A percentile compares a stretch with the other conserved stretches of the same genome.
Conservation (phyloP, 495 filamentous ascomycete genomes). For the Penicillium simplicissimum region DNA sequence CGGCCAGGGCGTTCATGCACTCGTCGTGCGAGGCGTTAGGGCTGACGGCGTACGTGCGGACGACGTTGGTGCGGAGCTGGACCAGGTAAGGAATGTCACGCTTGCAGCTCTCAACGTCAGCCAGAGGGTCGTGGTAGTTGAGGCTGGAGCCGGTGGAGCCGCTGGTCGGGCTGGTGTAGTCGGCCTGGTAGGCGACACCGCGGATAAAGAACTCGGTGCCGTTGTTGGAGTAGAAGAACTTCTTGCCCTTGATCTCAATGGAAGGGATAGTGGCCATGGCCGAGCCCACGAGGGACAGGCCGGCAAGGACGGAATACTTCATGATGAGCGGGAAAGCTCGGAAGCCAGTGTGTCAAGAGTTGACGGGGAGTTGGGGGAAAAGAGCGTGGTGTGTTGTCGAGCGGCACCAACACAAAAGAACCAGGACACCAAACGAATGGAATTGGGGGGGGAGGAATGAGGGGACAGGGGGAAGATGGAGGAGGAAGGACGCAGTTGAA, state of each 20-base stretch:
- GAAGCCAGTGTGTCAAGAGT: constrained; percentile 10
- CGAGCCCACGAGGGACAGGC: constrained; percentile 51
- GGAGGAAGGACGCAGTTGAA: constrained; percentile 15
- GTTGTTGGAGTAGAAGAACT: constrained; percentile 76
- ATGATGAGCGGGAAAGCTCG: constrained; percentile 30
- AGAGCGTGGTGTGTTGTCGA: constrained; percentile 10
- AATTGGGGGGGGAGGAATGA: constrained; percentile 2
- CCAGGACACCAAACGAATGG: constrained; percentile 11
- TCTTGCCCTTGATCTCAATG: constrained; percentile 60
- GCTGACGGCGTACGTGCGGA: constrained; percentile 94
- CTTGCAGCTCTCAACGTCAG: constrained; percentile 66
- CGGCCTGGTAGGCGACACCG: constrained; percentile 85
- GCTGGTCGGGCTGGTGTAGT: constrained; percentile 51
- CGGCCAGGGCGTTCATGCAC: constrained; percentile 85
- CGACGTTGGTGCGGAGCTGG: constrained; percentile 80
- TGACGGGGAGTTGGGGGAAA: constrained; percentile 10
- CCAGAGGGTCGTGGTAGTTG: constrained; percentile 68
- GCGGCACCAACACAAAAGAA: constrained; percentile 5
- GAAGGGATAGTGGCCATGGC: constrained; percentile 62
- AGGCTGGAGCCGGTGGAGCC: constrained; percentile 24
- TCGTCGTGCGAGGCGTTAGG: constrained; percentile 71
- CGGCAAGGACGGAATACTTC: constrained; percentile 51
- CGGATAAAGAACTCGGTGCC: constrained; percentile 86
- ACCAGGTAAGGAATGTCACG: constrained; percentile 83
- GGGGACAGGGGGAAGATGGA: constrained; percentile 9